Evolutionary conservation across 78 protist genomes (phyloP).

Genomic region (Dictyostelium purpureum): DNA sequence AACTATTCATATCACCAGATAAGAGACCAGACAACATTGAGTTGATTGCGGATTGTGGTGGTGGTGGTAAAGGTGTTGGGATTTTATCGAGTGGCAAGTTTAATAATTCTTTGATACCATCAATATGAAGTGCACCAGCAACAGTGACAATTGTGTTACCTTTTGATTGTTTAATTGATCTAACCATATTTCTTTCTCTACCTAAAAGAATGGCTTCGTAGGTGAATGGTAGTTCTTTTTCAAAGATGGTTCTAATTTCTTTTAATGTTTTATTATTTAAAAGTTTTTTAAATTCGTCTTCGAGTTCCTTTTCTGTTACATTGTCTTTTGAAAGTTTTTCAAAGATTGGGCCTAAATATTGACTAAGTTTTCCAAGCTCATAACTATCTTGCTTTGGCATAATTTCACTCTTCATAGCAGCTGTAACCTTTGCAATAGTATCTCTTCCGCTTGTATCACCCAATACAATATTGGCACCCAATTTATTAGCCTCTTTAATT

Average conservation of each 20-base stretch:
- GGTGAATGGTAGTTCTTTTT: background rate
- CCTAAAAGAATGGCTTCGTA: background rate
- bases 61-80: background rate
- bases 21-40: too few relatives aligned
- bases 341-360: background rate
- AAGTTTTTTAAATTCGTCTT: constrained; percentile 13
- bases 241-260: constrained; percentile 14
- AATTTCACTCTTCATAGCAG: background rate
- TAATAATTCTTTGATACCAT: constrained; percentile 44
- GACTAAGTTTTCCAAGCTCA: background rate
- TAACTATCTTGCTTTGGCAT: background rate
- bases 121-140: constrained; percentile 46
- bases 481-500: constrained; percentile 44
- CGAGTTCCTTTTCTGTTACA: constrained; percentile 31
- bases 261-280: constrained; percentile 15
- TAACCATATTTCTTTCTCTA: constrained; percentile 10
- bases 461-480: constrained; percentile 22
- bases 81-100: background rate
- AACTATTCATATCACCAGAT: too few relatives aligned
- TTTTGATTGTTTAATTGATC: constrained; percentile 7
- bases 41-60: too few relatives aligned
- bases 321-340: background rate
- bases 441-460: constrained; percentile 23
- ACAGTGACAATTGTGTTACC: constrained; percentile 36
- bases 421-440: constrained; percentile 4